A percentile compares a stretch with the other conserved stretches of the same genome.
phyloP scores from a whole-genome alignment of 1,284 basidiomycete species.

The Exobasidium rhododendri region DNA sequence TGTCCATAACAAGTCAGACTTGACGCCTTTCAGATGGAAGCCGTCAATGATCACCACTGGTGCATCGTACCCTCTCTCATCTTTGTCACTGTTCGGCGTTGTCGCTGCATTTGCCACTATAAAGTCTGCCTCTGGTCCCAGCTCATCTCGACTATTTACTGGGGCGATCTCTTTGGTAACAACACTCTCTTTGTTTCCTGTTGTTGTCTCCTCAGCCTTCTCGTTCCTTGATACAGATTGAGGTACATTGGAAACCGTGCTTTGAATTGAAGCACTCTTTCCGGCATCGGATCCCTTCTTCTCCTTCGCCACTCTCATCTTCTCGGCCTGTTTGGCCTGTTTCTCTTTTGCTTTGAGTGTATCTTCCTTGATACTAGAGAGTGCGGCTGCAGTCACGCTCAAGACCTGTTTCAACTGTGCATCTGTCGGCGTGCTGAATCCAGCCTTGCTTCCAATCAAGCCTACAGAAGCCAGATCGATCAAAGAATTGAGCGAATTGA shows the following conservation, averaged over 20 bases:
- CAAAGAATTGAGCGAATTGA: slow-evolving; percentile 77
- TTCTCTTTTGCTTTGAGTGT: slow-evolving; percentile 39
- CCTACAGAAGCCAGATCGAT: slow-evolving; percentile 91
- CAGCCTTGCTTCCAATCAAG: slow-evolving; percentile 92
- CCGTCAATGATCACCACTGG: slow-evolving; percentile 39
- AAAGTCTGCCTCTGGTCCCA: slow-evolving; percentile 4
- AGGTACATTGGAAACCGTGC: background rate
- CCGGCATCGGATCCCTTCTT: background rate
- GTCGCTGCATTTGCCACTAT: background rate
- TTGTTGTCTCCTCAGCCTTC: background rate
- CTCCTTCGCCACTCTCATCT: slow-evolving; percentile 21
- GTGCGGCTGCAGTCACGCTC: slow-evolving; percentile 70
- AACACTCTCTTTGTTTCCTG: background rate
- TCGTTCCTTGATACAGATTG: background rate
- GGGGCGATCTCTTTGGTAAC: background rate
- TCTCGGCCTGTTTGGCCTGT: slow-evolving; percentile 30
- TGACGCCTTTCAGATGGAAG: slow-evolving; percentile 53
- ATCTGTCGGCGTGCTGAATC: slow-evolving; percentile 75
- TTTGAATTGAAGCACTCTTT: background rate
- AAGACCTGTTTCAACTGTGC: slow-evolving; percentile 81
- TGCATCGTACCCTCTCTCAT: slow-evolving; percentile 12
- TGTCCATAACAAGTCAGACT: slow-evolving; percentile 69
- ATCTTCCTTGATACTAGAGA: slow-evolving; percentile 64
- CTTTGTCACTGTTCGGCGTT: background rate
- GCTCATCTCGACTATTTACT: background rate